Evolutionary conservation across 1,284 basidiomycete species (phyloP), one percentile per base, ranked within the genome.

Genomic region (Trichosporon coremiiforme): DNA sequence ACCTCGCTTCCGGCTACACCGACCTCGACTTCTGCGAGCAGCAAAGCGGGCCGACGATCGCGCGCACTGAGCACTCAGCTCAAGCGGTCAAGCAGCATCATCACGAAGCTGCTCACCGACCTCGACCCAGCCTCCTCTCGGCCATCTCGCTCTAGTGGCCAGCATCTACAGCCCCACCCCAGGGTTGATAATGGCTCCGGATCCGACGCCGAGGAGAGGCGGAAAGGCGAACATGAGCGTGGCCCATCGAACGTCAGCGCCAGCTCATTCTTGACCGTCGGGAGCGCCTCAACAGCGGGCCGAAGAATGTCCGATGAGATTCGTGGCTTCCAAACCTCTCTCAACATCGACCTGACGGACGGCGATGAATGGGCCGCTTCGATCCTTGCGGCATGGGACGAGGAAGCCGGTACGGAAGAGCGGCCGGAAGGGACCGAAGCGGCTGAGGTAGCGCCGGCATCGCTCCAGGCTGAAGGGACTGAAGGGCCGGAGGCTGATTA

Each of bases 291-390:
- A 2, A 17, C 57, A 1, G 6, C 13, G 67, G 20, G 73, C 29
- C 66, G 67, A 38, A 68, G 80, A 8, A 60, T 81, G 9, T 81
- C 79, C 0, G 78, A 77, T 53, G 78, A 81, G 41, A 57, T 82
- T 12, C 67, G 75, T 7, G 75, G 74, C 1, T 82, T 82, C 71
- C 73, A 72, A 5, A 72, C 72, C 20, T n/a, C n/a, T n/a, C 68
- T 79, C 22, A 66, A 68, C 10, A 66, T 78, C 17, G 66, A 69
- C 4, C 22, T 60, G 69, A 38, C 64, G 5, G 71, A 68, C n/a
- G 78, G 76, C 7, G 76, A 75, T 6, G 73, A 72, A 9, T 82
- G 80, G 81, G 76, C 76, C 0, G 75, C 75, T 13, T 70, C 68
- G 22, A 72, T 80, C n/a, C 67, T 82, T 3, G 71, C 69, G 2